Base-by-base conservation (phyloP, 768 basidiomycete species). In the Termitomyces sp. region DNA sequence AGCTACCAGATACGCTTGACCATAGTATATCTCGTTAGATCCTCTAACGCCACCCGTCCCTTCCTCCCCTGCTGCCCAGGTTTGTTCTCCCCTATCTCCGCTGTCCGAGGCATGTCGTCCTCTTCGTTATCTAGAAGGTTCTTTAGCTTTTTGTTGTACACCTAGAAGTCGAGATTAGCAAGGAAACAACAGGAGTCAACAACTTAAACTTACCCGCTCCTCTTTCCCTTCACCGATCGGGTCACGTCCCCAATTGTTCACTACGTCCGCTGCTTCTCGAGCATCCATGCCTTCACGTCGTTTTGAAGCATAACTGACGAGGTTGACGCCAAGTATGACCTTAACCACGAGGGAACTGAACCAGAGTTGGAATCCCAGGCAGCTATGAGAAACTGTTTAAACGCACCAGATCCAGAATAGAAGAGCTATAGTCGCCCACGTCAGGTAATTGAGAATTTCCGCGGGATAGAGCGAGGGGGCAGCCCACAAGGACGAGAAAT, bases 11-110 rank as follows among this genome's bases (percentile, higher is more conserved):
- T 95, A 53, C 92, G 79, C 68, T 96, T 96, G 46, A 96, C 89
- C 94, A 98, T 98, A 20, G 94, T 96, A 76, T 90, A 98, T 55
- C 94, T 73, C 34, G 92, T 96, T 49, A 98, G 79, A 66, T 96
- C 92, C 68, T 97, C 94, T 50, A 98, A 71, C 58, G 84, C 83
- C 56, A 91, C 79, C 46, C 85, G 76, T 56, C 81, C 86, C 66
- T 77, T 83, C 69, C 81, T 84, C 42, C 75, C 68, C 12, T 61
- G 64, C 42, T 67, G 69, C 22, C 72, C 74, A n/a, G 68, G 67
- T 44, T 70, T 71, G 51, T 76, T 76, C 69, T 91, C 90, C 1
- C 90, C 90, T 56, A 92, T 89, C 65, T 93, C 92, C 13, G 87
- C 78, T 4, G 84, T 79, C 12, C 72, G 74, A 4, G 79, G 72